Base-by-base conservation (phyloP, 139 green algal species). In the Dunaliella primolecta region DNA sequence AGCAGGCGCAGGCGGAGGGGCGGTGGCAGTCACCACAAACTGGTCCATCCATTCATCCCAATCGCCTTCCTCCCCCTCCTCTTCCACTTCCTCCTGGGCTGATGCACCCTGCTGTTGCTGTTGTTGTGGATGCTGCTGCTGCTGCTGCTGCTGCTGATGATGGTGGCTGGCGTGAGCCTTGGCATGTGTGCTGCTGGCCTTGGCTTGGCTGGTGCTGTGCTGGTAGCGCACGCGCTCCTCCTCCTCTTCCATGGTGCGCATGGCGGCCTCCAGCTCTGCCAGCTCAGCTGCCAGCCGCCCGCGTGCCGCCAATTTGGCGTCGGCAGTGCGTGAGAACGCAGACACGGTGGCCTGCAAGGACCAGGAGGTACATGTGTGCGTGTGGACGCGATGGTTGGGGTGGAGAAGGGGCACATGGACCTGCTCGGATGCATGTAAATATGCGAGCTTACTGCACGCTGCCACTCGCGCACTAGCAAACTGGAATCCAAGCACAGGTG, bases 41-140 rank as follows among this genome's bases (percentile, higher is more conserved):
- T 94, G 91, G 84, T 96, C 94, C 38, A 94, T 77, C 84, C 94
- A 89, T 80, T 95, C 93, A 29, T 87, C 92, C 78, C 71, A 85
- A 37, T 91, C 85, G 35, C 86, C 85, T 0, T 86, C 86, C 11
- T 81, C 56, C 1, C 72, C 57, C 33, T 55, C 77, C 31, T 37
- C 76, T 46, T 29, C 33, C 76, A 46, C 76, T 21, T 55, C 76
- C 23, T 21, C 71, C 2, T 11, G 15, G 3, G 15, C 27, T 15
- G 11, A 7, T 31, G 11, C 2, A 2, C 21, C 11, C 71, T 77
- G 71, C 71, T 64, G 46, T 15, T 64, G 46, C 46, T 64, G 46
- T 15, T 64, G 46, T 64, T 64, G 46, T 15, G 15, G 46, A 64
- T 7, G 46, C 46, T 64, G 46, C 46, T 64, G 46, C 46, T 64